Percentiles rank a stretch among this genome's conserved stretches.
Evolutionary conservation across 768 basidiomycete genomes (phyloP).

Genomic region (Cyclocybe cylindracea): DNA sequence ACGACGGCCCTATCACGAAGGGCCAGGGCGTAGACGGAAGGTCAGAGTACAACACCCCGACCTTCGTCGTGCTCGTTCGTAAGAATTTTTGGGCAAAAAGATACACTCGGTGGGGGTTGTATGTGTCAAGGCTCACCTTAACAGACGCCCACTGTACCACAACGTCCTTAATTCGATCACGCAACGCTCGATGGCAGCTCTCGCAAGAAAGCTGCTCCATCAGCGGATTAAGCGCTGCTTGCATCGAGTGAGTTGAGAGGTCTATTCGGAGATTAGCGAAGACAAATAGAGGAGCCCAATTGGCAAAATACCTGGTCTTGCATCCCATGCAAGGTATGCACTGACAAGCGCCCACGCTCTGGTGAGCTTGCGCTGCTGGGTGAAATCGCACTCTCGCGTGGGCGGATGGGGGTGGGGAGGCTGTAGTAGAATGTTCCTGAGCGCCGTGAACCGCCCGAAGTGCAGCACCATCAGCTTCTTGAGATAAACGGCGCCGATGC

Average conservation of each 20-base stretch:
- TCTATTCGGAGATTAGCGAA: slow-evolving; percentile 37
- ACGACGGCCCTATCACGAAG: no score
- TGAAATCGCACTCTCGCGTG: slow-evolving; percentile 22
- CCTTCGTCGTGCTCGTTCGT: no score
- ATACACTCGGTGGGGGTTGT: no score
- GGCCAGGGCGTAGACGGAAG: no score
- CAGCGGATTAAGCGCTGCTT: slow-evolving; percentile 47
- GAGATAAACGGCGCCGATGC: slow-evolving; percentile 43
- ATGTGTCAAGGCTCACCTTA: slow-evolving; percentile 36
- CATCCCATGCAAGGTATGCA: slow-evolving; percentile 29
- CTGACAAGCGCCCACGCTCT: slow-evolving; percentile 30
- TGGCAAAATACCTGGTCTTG: slow-evolving; percentile 17
- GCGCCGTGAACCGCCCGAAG: slow-evolving; percentile 31
- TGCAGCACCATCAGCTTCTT: slow-evolving; percentile 42
- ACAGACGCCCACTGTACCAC: slow-evolving; percentile 55
- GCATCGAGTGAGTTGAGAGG: slow-evolving; percentile 48
- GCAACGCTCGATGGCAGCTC: slow-evolving; percentile 41
- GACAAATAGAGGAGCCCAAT: slow-evolving; percentile 26
- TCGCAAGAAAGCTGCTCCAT: slow-evolving; percentile 48
- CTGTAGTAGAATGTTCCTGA: slow-evolving; percentile 28
- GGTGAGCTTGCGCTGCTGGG: slow-evolving; percentile 23
- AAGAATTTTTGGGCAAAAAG: no score
- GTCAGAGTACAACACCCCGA: no score
- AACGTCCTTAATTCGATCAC: slow-evolving; percentile 47
- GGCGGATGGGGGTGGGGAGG: slow-evolving; percentile 23